Evolutionary conservation across 2,329 filamentous ascomycete species (phyloP).

Genomic region (Clarireedia hainanense): DNA sequence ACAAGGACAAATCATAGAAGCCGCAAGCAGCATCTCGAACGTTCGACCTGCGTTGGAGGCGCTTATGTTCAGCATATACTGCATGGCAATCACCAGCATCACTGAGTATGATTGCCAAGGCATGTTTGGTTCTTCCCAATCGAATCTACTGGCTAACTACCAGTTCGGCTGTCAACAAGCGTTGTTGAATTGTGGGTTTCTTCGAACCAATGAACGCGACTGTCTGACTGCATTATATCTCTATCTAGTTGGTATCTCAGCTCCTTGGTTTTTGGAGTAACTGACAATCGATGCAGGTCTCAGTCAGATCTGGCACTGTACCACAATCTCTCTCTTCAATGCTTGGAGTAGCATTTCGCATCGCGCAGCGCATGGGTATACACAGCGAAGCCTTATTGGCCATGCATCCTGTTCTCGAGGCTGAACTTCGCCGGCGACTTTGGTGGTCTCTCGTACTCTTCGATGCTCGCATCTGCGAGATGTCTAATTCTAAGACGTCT

Average conservation of each 20-base stretch:
- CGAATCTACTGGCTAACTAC: conserved; percentile 34
- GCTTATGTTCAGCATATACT: conserved; percentile 58
- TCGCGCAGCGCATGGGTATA: conserved; percentile 62
- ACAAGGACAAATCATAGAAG: conserved; percentile 57
- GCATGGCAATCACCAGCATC: conserved; percentile 50
- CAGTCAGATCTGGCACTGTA: conserved; percentile 36
- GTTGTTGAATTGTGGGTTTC: conserved; percentile 35
- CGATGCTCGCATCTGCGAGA: conserved; percentile 61
- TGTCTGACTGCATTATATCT: conserved; percentile 44
- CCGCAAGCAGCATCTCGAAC: conserved; percentile 45
- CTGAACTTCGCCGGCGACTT: conserved; percentile 61
- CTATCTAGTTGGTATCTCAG: conserved; percentile 39
- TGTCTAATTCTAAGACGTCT: conserved; percentile 42
- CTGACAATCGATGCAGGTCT: conserved; percentile 19
- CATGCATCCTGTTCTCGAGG: conserved; percentile 46
- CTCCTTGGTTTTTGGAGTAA: background rate
- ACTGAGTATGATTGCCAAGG: conserved; percentile 43
- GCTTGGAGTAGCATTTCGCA: conserved; percentile 57
- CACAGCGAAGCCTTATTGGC: conserved; percentile 50
- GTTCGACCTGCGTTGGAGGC: conserved; percentile 53
- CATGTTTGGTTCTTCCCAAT: conserved; percentile 32
- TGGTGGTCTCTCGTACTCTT: conserved; percentile 68
- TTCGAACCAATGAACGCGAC: conserved; percentile 35
- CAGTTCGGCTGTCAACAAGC: conserved; percentile 40
- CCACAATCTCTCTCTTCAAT: conserved; percentile 54